Percentiles rank a stretch among this genome's conserved stretches.
phyloP scores from a whole-genome alignment of 1,284 basidiomycete genomes.

The Tylopilus microsporus region DNA sequence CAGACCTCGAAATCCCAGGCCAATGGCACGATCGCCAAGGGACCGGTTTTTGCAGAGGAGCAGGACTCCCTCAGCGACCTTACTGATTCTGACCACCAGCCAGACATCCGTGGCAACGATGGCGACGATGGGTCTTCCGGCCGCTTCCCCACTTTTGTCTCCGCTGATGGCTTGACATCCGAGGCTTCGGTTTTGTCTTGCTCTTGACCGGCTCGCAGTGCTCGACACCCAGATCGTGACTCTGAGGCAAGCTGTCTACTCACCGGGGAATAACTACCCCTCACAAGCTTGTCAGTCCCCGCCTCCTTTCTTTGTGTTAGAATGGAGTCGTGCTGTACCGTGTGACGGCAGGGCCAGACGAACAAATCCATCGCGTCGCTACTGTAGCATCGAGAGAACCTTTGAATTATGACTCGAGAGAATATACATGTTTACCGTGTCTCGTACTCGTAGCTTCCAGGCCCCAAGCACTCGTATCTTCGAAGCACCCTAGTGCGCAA shows the following conservation, averaged over 20 bases:
- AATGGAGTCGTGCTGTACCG: too few relatives aligned
- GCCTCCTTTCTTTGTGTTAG: too few relatives aligned
- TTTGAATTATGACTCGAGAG: too few relatives aligned
- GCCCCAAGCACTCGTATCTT: slow-evolving; percentile 1
- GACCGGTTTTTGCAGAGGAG: slow-evolving; percentile 31
- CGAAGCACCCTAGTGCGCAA: slow-evolving; percentile 33
- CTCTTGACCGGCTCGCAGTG: too few relatives aligned
- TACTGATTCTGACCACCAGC: slow-evolving; percentile 32
- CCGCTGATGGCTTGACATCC: slow-evolving; percentile 53
- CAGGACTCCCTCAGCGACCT: slow-evolving; percentile 26
- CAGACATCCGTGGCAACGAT: slow-evolving; percentile 20
- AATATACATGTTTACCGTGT: not conserved
- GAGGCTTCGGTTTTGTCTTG: slow-evolving; percentile 30
- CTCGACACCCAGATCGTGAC: too few relatives aligned
- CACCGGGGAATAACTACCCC: too few relatives aligned
- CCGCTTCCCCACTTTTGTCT: slow-evolving; percentile 64
- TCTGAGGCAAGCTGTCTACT: too few relatives aligned
- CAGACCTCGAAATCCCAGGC: slow-evolving; percentile 32
- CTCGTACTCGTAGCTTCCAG: not conserved
- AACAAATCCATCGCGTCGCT: too few relatives aligned
- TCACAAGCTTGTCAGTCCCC: too few relatives aligned
- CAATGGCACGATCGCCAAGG: slow-evolving; percentile 41
- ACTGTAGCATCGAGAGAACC: too few relatives aligned
- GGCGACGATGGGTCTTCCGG: slow-evolving; percentile 37
- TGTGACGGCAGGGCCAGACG: too few relatives aligned